Conservation (phyloP, 768 basidiomycete genomes). For the Tephrocybe sp. region DNA sequence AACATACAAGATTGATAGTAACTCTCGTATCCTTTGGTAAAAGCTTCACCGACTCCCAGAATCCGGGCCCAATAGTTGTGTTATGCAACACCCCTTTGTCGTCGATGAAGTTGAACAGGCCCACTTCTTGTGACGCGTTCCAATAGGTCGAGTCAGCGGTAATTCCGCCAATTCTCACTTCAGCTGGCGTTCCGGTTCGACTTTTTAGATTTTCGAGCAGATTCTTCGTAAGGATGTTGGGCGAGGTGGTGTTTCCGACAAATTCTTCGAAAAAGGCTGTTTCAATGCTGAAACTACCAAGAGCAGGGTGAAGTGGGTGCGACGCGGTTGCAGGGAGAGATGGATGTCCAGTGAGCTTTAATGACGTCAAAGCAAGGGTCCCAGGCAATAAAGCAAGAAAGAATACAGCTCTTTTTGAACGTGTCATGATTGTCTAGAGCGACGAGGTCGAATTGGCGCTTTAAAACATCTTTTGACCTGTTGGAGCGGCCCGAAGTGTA, state of each 20-base stretch:
- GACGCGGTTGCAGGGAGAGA: constrained; percentile 44
- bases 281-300: constrained; percentile 55
- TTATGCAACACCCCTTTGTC: constrained; percentile 41
- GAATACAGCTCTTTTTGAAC: not conserved
- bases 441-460: not conserved
- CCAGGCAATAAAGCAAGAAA: constrained; percentile 1
- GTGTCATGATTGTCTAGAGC: not conserved
- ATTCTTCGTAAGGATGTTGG: constrained; percentile 41
- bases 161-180: constrained; percentile 52
- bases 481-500: constrained; percentile 2
- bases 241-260: constrained; percentile 41
- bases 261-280: constrained; percentile 52
- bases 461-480: not conserved
- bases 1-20: constrained; percentile 40
- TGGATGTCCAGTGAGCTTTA: constrained; percentile 40
- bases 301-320: constrained; percentile 37
- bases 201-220: constrained; percentile 43
- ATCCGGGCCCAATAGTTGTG: constrained; percentile 48
- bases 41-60: constrained; percentile 46
- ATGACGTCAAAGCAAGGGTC: constrained; percentile 3
- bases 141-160: constrained; percentile 54
- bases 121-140: constrained; percentile 36
- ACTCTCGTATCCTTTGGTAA: constrained; percentile 46
- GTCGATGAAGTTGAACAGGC: constrained; percentile 44
- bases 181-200: constrained; percentile 42